Conservation (phyloP, 2,329 filamentous ascomycete genomes). For the Neopestalotiopsis sp. region DNA sequence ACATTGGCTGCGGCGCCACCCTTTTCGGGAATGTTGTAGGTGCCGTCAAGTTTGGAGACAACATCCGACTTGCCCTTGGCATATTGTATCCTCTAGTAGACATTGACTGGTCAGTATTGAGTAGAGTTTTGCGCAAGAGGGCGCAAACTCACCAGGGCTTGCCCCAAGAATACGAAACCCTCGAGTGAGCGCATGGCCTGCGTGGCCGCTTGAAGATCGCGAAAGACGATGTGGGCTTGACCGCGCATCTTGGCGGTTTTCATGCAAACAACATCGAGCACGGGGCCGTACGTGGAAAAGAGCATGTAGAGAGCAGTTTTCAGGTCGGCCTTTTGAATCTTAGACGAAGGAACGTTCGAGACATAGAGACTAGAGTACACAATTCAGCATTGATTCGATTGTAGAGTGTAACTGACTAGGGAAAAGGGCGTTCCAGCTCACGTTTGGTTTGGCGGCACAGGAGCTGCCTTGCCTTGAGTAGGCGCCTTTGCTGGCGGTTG, state of each 20-base stretch:
- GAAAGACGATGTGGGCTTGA: slow-evolving; percentile 91
- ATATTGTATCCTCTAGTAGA: slow-evolving; percentile 81
- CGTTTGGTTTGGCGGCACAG: slow-evolving; percentile 76
- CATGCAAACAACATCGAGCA: slow-evolving; percentile 89
- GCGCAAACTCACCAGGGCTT: slow-evolving; percentile 72
- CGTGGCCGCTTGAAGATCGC: slow-evolving; percentile 88
- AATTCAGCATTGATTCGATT: slow-evolving; percentile 18
- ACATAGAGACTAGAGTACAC: slow-evolving; percentile 74
- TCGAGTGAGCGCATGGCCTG: slow-evolving; percentile 91
- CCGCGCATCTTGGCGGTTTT: slow-evolving; percentile 94
- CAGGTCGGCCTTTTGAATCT: slow-evolving; percentile 88
- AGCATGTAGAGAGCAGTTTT: slow-evolving; percentile 89
- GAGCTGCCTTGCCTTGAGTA: slow-evolving; percentile 52
- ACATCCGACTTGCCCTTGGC: slow-evolving; percentile 88
- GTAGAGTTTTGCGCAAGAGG: neutral
- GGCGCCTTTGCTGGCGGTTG: slow-evolving; percentile 35
- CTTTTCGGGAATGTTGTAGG: slow-evolving; percentile 73
- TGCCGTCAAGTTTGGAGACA: slow-evolving; percentile 90
- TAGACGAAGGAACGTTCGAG: slow-evolving; percentile 82
- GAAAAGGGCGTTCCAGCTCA: slow-evolving; percentile 48
- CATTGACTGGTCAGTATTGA: slow-evolving; percentile 3
- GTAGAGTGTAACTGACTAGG: slow-evolving; percentile 18
- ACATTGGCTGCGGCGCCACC: slow-evolving; percentile 53
- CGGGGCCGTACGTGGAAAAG: slow-evolving; percentile 90
- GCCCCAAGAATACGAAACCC: slow-evolving; percentile 84